Percentiles rank a stretch among this genome's conserved stretches.
These are phyloP conservation scores for Stephania cephalantha DNA, from an alignment of 164 flowering plant species.

Conservation along the genomic window DNA sequence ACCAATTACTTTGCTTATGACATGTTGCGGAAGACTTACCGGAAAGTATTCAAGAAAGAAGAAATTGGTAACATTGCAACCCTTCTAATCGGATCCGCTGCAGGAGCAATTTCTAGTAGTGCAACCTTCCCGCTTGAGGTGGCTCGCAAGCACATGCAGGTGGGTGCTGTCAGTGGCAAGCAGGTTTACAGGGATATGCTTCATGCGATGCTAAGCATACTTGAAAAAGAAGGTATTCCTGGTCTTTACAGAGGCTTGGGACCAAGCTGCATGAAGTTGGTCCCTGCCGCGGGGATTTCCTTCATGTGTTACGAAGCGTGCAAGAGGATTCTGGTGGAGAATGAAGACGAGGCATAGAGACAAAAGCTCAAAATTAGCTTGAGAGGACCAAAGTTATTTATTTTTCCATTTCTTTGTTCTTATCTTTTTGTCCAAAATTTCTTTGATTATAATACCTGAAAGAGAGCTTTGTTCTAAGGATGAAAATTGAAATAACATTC, in stretches of 20 bases:
- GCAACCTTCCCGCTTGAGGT: conserved; percentile 87
- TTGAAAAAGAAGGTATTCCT: conserved; percentile 51
- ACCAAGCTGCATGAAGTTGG: conserved; percentile 74
- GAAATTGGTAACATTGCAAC: conserved; percentile 63
- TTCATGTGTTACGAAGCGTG: conserved; percentile 91
- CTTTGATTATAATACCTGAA: background rate
- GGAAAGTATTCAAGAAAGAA: conserved; percentile 32
- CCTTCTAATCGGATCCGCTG: conserved; percentile 69
- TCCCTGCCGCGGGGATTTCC: conserved; percentile 85
- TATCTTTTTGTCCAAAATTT: background rate
- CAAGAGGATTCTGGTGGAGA: conserved; percentile 64
- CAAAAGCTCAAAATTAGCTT: background rate
- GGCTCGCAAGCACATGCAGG: conserved; percentile 85
- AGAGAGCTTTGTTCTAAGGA: conserved; percentile 9
- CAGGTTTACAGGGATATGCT: conserved; percentile 55
- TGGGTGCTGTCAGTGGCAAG: conserved; percentile 60
- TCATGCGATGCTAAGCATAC: conserved; percentile 57
- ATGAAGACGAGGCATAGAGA: conserved; percentile 33
- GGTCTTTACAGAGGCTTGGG: conserved; percentile 74
- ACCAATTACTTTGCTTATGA: conserved; percentile 91
- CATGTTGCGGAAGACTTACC: conserved; percentile 58
- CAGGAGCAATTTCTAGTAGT: conserved; percentile 71
- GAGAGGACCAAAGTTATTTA: background rate
- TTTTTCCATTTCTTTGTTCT: background rate
- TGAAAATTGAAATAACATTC: background rate